Conservation (phyloP, 1,139 yeast species). For the Diutina pseudorugosa region DNA sequence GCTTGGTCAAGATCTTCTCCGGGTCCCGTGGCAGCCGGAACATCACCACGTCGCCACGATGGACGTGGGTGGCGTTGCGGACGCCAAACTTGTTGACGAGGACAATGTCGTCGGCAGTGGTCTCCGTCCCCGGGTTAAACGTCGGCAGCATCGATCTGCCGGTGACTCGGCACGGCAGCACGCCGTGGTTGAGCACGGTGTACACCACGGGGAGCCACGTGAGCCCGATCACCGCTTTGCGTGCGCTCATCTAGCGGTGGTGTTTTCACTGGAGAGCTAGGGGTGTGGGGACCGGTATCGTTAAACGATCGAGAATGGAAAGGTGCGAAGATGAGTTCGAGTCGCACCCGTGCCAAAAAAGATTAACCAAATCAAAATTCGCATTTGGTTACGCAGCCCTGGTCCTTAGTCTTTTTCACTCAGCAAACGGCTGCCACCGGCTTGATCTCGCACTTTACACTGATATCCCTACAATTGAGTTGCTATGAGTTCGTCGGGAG, state of each 20-base stretch:
- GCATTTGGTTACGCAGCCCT: not conserved
- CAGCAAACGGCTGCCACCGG: too few relatives aligned
- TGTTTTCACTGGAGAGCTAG: too few relatives aligned
- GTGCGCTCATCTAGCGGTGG: too few relatives aligned
- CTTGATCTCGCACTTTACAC: too few relatives aligned
- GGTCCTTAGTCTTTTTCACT: too few relatives aligned
- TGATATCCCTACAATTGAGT: not conserved
- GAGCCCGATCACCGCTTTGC: constrained; percentile 7
- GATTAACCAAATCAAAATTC: too few relatives aligned
- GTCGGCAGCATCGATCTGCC: constrained; percentile 90
- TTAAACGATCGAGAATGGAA: too few relatives aligned
- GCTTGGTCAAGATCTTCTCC: constrained; percentile 56
- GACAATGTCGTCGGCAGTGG: constrained; percentile 53
- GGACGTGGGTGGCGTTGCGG: constrained; percentile 31
- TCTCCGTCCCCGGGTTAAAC: constrained; percentile 51
- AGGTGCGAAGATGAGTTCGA: not conserved
- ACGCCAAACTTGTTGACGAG: constrained; percentile 55
- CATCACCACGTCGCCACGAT: constrained; percentile 63
- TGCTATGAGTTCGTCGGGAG: constrained; percentile 7
- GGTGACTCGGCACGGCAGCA: constrained; percentile 63
- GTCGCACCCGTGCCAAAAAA: not conserved
- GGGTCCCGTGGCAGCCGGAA: constrained; percentile 75
- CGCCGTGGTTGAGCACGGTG: constrained; percentile 57
- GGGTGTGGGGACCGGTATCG: too few relatives aligned
- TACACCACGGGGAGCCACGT: constrained; percentile 75